phyloP scores from a whole-genome alignment of 495 filamentous ascomycete species.

The Parachaetomium inaequale region DNA sequence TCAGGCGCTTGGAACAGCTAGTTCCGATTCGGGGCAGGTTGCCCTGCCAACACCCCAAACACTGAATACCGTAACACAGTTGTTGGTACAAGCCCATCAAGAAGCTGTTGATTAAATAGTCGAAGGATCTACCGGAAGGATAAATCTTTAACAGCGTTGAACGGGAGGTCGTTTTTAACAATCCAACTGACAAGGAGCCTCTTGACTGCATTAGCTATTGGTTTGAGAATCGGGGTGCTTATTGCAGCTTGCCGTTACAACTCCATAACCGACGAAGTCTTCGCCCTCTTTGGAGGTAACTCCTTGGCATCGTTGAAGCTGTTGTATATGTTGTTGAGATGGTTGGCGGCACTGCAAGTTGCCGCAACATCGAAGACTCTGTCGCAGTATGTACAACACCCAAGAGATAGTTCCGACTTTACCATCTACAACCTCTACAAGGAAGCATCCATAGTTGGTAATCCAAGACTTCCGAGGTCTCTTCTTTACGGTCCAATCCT shows the following conservation, averaged over 20 bases:
- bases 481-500: neutral
- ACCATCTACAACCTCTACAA: neutral
- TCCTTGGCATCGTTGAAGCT: neutral
- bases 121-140: neutral
- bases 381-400: conserved; percentile 2
- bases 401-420: neutral
- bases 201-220: neutral
- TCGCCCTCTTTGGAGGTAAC: neutral
- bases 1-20: too few relatives aligned
- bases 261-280: neutral
- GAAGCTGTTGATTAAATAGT: neutral
- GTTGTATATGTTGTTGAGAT: neutral
- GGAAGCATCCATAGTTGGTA: neutral
- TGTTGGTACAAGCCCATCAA: neutral
- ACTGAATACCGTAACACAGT: neutral
- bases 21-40: neutral
- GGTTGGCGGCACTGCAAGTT: neutral
- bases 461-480: neutral
- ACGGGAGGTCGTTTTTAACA: neutral
- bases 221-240: neutral
- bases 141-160: neutral
- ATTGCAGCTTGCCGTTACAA: neutral
- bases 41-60: too few relatives aligned
- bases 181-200: neutral
- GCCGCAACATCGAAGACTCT: neutral